These are phyloP conservation scores for Mycena citricolor DNA, from an alignment of 1,284 basidiomycete species.

Conservation along the genomic window DNA sequence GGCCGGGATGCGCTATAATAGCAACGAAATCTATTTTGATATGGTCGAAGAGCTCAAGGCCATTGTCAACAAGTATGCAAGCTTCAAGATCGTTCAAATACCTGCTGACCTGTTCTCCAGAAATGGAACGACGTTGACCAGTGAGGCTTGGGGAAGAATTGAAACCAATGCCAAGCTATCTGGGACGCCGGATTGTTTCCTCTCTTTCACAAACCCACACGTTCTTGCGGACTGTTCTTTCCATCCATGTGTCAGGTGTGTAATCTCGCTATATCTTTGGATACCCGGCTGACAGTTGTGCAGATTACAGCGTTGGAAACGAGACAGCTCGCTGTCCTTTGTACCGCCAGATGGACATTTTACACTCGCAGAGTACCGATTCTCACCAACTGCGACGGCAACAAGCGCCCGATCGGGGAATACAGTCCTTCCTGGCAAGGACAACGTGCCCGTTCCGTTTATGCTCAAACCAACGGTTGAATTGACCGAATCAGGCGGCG, in stretches of 20 bases:
- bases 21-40: slow-evolving; percentile 95
- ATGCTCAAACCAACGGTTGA: slow-evolving; percentile 59
- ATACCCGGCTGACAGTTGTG: slow-evolving; percentile 3
- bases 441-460: slow-evolving; percentile 65
- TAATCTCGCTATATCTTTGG: slow-evolving; percentile 14
- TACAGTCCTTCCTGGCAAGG: slow-evolving; percentile 35
- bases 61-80: slow-evolving; percentile 72
- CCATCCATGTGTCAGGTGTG: slow-evolving; percentile 88
- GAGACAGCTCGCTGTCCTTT: slow-evolving; percentile 83
- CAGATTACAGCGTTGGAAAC: slow-evolving; percentile 80
- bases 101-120: slow-evolving; percentile 39
- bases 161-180: slow-evolving; percentile 82
- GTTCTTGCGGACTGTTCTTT: slow-evolving; percentile 80
- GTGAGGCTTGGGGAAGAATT: slow-evolving; percentile 78
- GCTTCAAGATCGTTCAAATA: no score
- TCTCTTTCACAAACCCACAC: slow-evolving; percentile 80
- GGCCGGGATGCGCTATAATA: slow-evolving; percentile 79
- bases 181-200: slow-evolving; percentile 84
- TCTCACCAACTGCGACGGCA: slow-evolving; percentile 42
- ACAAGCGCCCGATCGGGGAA: slow-evolving; percentile 27
- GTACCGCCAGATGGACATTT: slow-evolving; percentile 95
- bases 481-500: slow-evolving; percentile 66
- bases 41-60: slow-evolving; percentile 83
- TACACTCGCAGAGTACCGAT: slow-evolving; percentile 83
- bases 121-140: slow-evolving; percentile 72